Evolutionary conservation across 352 stramenopile genomes (phyloP), one percentile per base, ranked within the genome.

Genomic region (Phytophthora nicotianae): DNA sequence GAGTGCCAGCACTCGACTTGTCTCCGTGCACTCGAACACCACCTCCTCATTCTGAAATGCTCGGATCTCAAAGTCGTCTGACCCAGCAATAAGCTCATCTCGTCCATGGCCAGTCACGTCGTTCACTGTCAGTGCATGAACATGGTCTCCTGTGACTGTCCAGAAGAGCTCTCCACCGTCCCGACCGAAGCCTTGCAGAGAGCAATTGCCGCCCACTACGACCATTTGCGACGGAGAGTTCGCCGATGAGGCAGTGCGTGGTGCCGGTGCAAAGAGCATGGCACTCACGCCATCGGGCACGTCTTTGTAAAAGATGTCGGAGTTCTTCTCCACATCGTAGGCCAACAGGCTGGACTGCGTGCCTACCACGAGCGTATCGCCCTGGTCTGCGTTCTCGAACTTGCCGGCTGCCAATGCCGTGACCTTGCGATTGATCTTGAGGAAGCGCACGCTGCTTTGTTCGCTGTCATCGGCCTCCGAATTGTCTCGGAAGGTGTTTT

Each of bases 291-390:
- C 88, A 56, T 97, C 90, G 16, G 81, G 87, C 7, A 96, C 75
- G 58, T 96, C 85, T 57, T 96, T 95, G 76, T 94, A 98, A 72
- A 98, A 98, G 17, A 96, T 91, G 49, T 98, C 93, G 45, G 85
- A 89, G 72, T 98, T 98, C 42, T 95, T 93, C 59, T 98, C 88
- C 9, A 97, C 86, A 58, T 98, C 90, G 74, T 97, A 98, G 5
- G 87, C 90, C 16, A 98, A 67, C 19, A 98, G 57, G 76, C 89
- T 98, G 35, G 84, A 90, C 53, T 96, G 74, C 16, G 89, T 97
- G 38, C 91, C 91, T 20, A 98, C 86, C 19, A 97, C 73, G 20
- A 98, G 81, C 32, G 80, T 90, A 62, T 97, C 91, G 11, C 74
- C 74, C 2, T 58, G 55, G 47, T 95, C 84, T 1, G 68, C 20